Evolutionary conservation across 2,329 filamentous ascomycete species (phyloP), one percentile per base, ranked within the genome.

Genomic region (Lojkania enalia): DNA sequence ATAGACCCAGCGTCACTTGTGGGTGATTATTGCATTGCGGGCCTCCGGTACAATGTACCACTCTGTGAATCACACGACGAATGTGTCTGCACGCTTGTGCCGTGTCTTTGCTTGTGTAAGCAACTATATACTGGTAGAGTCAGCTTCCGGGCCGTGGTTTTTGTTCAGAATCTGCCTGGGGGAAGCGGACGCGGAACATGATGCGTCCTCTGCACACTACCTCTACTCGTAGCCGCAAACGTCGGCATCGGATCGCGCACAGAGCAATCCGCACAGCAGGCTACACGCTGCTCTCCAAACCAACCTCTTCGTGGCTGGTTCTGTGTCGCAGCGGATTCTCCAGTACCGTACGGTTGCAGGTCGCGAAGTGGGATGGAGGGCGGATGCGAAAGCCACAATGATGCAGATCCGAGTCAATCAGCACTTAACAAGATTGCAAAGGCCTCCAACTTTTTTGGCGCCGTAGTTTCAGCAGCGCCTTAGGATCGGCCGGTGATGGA

Each of bases 11-110:
- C 56, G 53, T 52, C 48, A 35, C 41, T 43, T 50, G 51, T 44
- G 30, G 39, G 51, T 48, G 54, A 49, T 52, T 45, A 49, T 52
- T 57, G 48, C 48, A 46, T 52, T 47, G 45, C 46, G 50, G 48
- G 42, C 49, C 9, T n/a, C 9, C n/a, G n/a, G 25, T 27, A 7
- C 25, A n/a, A 27, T 16, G 54, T 56, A 46, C 49, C 27, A 51
- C 49, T 47, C 49, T 57, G 55, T 61, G 55, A 57, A 61, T 64
- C 62, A 64, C 61, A 48, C 61, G 55, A 63, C 56, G 47, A 46
- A 48, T 18, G 3, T 31, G 31, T 44, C 39, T 42, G 45, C n/a
- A n/a, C n/a, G n/a, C 49, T 49, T 39, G 36, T 39, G 49, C 48
- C 50, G 30, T 47, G 48, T 45, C 31, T 5, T 15, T 5, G n/a